Base-by-base conservation (phyloP, 306 rosid genomes). In the Begonia loranthoides region DNA sequence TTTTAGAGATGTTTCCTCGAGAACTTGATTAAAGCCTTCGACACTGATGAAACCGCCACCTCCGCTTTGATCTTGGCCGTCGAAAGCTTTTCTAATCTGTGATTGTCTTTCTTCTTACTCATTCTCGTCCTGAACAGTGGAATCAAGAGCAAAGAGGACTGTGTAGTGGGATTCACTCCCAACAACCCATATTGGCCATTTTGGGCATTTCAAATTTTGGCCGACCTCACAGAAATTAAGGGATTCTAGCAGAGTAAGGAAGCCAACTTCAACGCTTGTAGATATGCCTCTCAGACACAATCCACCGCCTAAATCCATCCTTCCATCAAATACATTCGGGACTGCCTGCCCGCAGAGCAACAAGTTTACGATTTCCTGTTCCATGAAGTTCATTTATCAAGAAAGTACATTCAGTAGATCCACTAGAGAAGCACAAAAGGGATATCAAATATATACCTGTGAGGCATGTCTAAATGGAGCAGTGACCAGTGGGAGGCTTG, bases 391-490 rank as follows among this genome's bases (percentile, higher is more conserved):
- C 36, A 28, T 28, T 6, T 4, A 28, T 7, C 8, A 2, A 28
- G 36, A 28, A 28, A 28, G 6, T 28, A 28, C 0, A 28, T 28
- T 28, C 36, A 28, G 6, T 28, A 28, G 36, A 28, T 28, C 36
- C 8, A 28, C 9, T 28, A 28, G 9, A 4, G 9, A 28, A 28
- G 9, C 36, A 28, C 36, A 28, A 28, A 28, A 28, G 4, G 36
- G 17, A 13, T 7, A 10, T n/a, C 21, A 49, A 14, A 49, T 0
- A 28, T 36, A 62, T 66, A 90, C 99, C 99, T 86, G 99, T 52
- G 99, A 90, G 50, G 99, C 99, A 71, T 90, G 99, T 52, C 99
- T 94, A 73, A 86, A 90, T 64, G 99, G 99, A 70, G 99, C 95
- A 64, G 99, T 90, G 57, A 90, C 99, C 53, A 90, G 76, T 46